These are phyloP conservation scores for Uronychia setigera DNA, from an alignment of 73 alveolate genomes.

Conservation along the genomic window DNA sequence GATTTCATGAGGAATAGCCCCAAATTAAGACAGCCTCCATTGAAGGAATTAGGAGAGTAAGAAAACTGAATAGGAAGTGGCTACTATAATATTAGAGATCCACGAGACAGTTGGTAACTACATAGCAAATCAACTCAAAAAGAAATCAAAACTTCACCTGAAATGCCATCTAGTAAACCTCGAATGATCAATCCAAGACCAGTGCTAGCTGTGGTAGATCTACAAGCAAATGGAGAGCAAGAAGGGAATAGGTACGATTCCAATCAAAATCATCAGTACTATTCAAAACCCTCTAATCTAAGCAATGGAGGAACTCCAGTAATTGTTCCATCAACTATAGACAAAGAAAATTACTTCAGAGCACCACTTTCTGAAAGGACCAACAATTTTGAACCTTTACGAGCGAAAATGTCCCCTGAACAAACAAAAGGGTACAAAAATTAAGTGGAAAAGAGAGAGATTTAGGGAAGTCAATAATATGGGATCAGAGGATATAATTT, in stretches of 20 bases:
- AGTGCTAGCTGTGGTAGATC: neutral
- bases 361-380: neutral
- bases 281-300: neutral
- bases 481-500: neutral
- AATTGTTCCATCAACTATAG: neutral
- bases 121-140: too few species aligned
- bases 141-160: too few species aligned
- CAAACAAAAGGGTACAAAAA: neutral
- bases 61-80: too few species aligned
- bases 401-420: neutral
- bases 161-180: too few species aligned
- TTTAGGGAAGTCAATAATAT: neutral
- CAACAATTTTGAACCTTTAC: neutral
- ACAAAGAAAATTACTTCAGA: neutral
- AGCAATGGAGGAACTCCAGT: neutral
- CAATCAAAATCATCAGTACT: too few species aligned
- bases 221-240: neutral
- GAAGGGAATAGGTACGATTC: too few species aligned
- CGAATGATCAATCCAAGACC: neutral
- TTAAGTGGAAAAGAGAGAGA: neutral
- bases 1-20: too few species aligned
- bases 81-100: too few species aligned
- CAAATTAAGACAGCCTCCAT: too few species aligned
- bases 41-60: too few species aligned
- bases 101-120: too few species aligned